Conservation (phyloP, 768 basidiomycete genomes). For the Lactarius tabidus region DNA sequence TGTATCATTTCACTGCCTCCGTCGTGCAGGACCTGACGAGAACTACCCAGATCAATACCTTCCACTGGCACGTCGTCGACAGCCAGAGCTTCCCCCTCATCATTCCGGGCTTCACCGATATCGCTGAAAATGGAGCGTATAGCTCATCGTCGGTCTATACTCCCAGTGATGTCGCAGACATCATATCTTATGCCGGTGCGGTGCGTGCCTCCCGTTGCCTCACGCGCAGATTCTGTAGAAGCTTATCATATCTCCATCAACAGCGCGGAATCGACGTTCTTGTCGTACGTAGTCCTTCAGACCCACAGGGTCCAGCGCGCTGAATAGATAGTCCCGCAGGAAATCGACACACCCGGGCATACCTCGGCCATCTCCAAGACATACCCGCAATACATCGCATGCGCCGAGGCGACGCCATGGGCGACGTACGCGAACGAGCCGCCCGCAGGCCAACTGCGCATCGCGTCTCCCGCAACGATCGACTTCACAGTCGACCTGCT, state of each 20-base stretch:
- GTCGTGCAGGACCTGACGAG: neutral
- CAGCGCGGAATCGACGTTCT: constrained; percentile 50
- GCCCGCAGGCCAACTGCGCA: constrained; percentile 77
- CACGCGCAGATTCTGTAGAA: too few relatives aligned
- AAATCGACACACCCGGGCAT: constrained; percentile 85
- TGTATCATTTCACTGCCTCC: neutral
- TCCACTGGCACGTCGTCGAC: constrained; percentile 49
- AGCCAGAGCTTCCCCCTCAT: constrained; percentile 49
- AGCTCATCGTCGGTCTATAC: constrained; percentile 35
- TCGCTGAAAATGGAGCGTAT: constrained; percentile 45
- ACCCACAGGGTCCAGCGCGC: neutral
- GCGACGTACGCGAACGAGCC: constrained; percentile 62
- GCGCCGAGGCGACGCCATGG: constrained; percentile 56
- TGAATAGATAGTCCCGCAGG: constrained; percentile 39
- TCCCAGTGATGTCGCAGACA: constrained; percentile 36
- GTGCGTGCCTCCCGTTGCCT: constrained; percentile 31
- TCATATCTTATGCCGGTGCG: constrained; percentile 43
- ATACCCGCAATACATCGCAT: constrained; percentile 74
- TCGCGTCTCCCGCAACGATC: constrained; percentile 56
- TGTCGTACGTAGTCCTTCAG: constrained; percentile 30
- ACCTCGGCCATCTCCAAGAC: constrained; percentile 59
- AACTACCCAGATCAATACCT: constrained; percentile 39
- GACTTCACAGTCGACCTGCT: constrained; percentile 58
- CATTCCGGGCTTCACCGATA: constrained; percentile 37
- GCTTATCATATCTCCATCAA: neutral